Evolutionary conservation across 2,329 filamentous ascomycete genomes (phyloP), one percentile per base, ranked within the genome.

Genomic region (Talaromyces sp.): DNA sequence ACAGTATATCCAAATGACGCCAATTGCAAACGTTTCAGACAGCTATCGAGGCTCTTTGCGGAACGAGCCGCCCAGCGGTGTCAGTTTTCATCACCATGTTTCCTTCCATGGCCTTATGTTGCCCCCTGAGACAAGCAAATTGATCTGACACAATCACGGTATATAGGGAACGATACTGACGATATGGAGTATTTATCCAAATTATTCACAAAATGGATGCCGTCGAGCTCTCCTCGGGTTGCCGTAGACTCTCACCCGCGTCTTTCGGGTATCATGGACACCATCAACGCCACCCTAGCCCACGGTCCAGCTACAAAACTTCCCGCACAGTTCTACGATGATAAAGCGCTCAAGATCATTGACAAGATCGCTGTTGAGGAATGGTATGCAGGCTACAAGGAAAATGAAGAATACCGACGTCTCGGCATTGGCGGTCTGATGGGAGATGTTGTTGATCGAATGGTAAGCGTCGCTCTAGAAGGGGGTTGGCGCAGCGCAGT

Each of bases 221-320:
- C 92, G 0, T 82, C 86, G 7, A 82, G 83, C 39, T 83, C 81
- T 33, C 84, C 84, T 11, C 82, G 83, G 42, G 87, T 97, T 8
- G 90, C 89, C 28, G 91, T 98, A 8, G 92, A 97, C 75, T 88
- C 88, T 0, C 88, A 88, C 64, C 95, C 95, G 0, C 84, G 93
- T 50, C 81, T 98, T 12, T 92, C 88, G 5, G 95, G 95, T 60
- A 89, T 99, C 70, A 92, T 96, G 89, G 95, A 99, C 77, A 95
- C 91, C 0, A 84, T 98, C 71, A 98, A 97, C 73, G 86, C 91
- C 6, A 96, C 92, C 0, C 81, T 90, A 12, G 93, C 93, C 2
- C 95, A 98, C 73, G 91, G 91, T 0, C 85, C 89, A 0, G 84
- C 84, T 11, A 97, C 93, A 0, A 86, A 83, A 52, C 83, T 98